Evolutionary conservation across 805 yeast genomes (phyloP).

Genomic region (Myxozyma udenii): DNA sequence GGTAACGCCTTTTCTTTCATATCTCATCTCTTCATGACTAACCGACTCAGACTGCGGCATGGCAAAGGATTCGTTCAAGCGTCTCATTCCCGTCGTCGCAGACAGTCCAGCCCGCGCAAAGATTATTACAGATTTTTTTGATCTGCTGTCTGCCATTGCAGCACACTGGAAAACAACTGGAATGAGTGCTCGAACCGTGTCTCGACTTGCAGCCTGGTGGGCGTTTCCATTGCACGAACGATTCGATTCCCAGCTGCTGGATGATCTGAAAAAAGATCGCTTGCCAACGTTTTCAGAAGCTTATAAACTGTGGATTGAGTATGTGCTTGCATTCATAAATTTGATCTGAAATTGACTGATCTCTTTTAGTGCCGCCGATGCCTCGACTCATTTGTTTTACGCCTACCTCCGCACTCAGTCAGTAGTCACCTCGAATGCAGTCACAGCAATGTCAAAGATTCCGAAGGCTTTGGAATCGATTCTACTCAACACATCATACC

Average conservation of each 20-base stretch:
- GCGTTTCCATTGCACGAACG: constrained; percentile 55
- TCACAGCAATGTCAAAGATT: constrained; percentile 9
- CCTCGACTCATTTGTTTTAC: constrained; percentile 73
- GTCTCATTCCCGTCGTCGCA: constrained; percentile 71
- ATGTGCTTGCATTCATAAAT: no score
- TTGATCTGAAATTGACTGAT: not conserved
- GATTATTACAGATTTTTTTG: constrained; percentile 82
- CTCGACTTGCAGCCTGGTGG: constrained; percentile 84
- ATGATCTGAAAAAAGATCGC: constrained; percentile 43
- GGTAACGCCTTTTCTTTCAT: constrained; percentile 3
- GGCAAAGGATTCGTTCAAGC: constrained; percentile 69
- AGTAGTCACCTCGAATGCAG: constrained; percentile 2
- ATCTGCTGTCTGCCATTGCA: constrained; percentile 69
- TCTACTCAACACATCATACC: constrained; percentile 13
- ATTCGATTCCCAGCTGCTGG: constrained; percentile 31
- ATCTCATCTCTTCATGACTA: not conserved
- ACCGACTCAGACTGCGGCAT: constrained; percentile 51
- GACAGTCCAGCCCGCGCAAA: constrained; percentile 85
- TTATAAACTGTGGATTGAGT: constrained; percentile 15
- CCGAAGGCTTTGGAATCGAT: constrained; percentile 25
- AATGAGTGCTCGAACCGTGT: constrained; percentile 72
- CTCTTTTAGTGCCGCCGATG: constrained; percentile 65
- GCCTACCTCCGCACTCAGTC: constrained; percentile 63
- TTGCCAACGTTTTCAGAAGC: constrained; percentile 12
- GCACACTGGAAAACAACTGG: constrained; percentile 76